Percentiles rank a stretch among this genome's conserved stretches.
These are phyloP conservation scores for Senecio squalidus DNA, from an alignment of 140 eudicot genomes.

Conservation along the genomic window DNA sequence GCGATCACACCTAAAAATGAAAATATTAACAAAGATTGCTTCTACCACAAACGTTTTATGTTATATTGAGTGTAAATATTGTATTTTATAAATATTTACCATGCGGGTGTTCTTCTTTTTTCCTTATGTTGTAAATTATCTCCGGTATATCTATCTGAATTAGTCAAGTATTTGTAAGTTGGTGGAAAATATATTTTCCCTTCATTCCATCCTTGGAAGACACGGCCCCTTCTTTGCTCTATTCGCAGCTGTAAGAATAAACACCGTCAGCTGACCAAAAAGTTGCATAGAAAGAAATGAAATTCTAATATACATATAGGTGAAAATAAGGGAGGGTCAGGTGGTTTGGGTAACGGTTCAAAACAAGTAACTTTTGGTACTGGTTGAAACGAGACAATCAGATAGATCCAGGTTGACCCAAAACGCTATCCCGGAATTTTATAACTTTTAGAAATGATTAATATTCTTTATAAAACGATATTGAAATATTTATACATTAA, in stretches of 20 bases:
- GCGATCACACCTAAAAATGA: conserved; percentile 77
- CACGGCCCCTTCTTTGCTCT: conserved; percentile 88
- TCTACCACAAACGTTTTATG: not conserved
- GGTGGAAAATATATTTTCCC: conserved; percentile 97
- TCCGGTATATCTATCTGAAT: conserved; percentile 88
- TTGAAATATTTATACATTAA: too few species aligned
- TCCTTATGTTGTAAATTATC: conserved; percentile 79
- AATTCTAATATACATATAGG: too few species aligned
- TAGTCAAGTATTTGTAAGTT: conserved; percentile 81
- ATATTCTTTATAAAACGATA: too few species aligned
- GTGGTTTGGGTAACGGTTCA: not conserved
- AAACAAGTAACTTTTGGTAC: not conserved
- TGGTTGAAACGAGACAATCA: too few species aligned
- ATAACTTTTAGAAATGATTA: too few species aligned
- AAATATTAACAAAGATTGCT: not conserved
- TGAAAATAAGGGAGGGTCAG: not conserved
- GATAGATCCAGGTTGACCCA: too few species aligned
- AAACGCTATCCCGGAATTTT: too few species aligned
- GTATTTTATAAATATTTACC: conserved; percentile 32
- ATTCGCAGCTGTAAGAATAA: conserved; percentile 55
- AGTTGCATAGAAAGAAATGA: not conserved
- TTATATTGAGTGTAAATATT: not conserved
- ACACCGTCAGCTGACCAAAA: not conserved
- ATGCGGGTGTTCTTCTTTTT: conserved; percentile 92
- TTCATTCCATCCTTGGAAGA: conserved; percentile 80